phyloP scores from a whole-genome alignment of 2,329 filamentous ascomycete species.

The Botrytis fragariae region DNA sequence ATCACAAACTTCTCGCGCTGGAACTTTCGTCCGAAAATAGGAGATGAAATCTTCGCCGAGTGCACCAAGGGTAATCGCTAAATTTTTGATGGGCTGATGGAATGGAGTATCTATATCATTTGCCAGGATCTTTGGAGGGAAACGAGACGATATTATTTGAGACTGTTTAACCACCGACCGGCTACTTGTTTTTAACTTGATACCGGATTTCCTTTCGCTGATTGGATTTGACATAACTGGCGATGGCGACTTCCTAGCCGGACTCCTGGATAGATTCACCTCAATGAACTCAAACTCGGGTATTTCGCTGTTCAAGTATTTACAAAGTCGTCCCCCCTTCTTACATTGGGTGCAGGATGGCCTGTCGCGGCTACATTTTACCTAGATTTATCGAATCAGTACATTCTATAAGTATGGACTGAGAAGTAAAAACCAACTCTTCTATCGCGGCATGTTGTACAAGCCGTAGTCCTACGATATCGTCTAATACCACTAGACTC shows the following conservation, averaged over 20 bases:
- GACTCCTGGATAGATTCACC: not conserved
- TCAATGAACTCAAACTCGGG: conserved; percentile 16
- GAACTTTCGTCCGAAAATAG: not conserved
- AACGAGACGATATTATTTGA: not conserved
- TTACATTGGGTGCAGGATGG: conserved; percentile 5
- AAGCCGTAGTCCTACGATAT: conserved; percentile 13
- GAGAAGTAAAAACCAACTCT: not conserved
- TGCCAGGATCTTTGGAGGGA: not conserved
- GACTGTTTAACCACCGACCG: not conserved
- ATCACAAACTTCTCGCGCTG: not conserved
- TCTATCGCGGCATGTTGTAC: conserved; percentile 15
- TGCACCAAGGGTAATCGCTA: not conserved
- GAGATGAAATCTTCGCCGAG: not conserved
- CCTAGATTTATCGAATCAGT: not conserved
- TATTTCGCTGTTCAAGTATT: conserved; percentile 16
- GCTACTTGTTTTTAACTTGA: not conserved
- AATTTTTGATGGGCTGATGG: not conserved
- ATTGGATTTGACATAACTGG: not conserved
- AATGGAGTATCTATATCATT: not conserved
- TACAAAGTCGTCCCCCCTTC: conserved; percentile 6
- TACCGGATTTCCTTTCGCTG: not conserved
- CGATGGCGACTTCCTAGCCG: not conserved
- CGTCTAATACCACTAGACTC: conserved; percentile 5
- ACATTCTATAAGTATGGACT: not conserved
- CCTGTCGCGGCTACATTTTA: conserved; percentile 15